Base-by-base conservation (phyloP, 2,329 filamentous ascomycete genomes). In the Apiospora hydei region DNA sequence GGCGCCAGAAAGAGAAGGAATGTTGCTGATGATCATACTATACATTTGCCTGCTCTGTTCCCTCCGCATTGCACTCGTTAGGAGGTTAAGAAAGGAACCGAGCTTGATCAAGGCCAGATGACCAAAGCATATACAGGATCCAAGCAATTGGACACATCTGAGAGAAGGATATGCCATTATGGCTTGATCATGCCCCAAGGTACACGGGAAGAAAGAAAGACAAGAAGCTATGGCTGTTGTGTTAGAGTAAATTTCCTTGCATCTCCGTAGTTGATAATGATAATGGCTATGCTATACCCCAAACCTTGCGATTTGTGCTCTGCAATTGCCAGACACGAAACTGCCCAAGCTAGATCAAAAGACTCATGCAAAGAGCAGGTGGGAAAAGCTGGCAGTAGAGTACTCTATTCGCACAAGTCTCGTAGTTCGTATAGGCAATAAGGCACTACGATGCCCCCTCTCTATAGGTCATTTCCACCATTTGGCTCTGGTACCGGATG, bases 341-440 rank as follows among this genome's bases (percentile, higher is more conserved):
- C 21, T n/a, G 57, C 41, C 18, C 18, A 64, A 14, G 30, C 21
- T n/a, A 41, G 57, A 41, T 64, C 10, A 13, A 64, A 64, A 4
- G 34, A 64, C 18, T 41, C 34, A 3, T 1, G 24, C 4, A 64
- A 7, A 38, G 34, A 14, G 30, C 57, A 13, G 30, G 21, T 5
- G 34, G 30, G 34, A 34, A 34, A 41, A 64, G 57, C 57, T 64
- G 57, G 8, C 41, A 18, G 34, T n/a, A n/a, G 21, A 18, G 34
- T 41, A 21, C 57, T 64, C 57, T 64, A 64, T 64, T 64, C 57
- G 34, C 57, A 64, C 34, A 64, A n/a, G 57, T 64, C 21, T 41
- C 57, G 57, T 64, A 64, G 57, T 41, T 64, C 21, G 34, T 64
- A 64, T 41, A 64, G 34, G n/a, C 57, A 64, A 64, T 64, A 21